Percentiles rank a stretch among this genome's conserved stretches.
These are phyloP conservation scores for Backusella westeae DNA, from an alignment of 192 early-diverging fungal genomes.

Conservation along the genomic window DNA sequence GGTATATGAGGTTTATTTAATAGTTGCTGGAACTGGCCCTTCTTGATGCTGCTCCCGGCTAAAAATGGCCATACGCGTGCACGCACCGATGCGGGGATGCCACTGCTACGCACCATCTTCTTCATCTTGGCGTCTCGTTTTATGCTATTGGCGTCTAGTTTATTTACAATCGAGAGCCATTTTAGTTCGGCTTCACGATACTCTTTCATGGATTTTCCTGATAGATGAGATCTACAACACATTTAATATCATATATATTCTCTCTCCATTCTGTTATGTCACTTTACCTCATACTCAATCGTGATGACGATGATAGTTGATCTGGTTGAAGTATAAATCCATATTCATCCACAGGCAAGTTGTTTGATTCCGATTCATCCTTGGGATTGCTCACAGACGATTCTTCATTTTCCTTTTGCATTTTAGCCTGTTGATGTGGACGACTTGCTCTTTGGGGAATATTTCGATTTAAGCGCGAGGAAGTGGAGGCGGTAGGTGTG, in stretches of 20 bases:
- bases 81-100: constrained; percentile 73
- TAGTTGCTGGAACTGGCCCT: background rate
- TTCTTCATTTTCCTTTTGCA: background rate
- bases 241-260: no score
- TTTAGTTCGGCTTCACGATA: constrained; percentile 45
- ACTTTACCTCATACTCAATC: background rate
- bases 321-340: constrained; percentile 19
- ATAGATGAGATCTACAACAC: constrained; percentile 2
- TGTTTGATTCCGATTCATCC: background rate
- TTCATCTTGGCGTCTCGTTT: constrained; percentile 60
- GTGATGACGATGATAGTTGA: background rate
- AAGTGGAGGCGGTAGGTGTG: background rate
- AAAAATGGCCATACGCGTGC: constrained; percentile 70
- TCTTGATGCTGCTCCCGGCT: constrained; percentile 52
- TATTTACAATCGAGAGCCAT: constrained; percentile 41
- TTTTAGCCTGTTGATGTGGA: background rate
- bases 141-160: constrained; percentile 30
- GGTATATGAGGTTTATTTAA: constrained; percentile 23
- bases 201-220: constrained; percentile 29
- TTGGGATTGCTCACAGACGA: background rate
- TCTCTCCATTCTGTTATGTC: background rate
- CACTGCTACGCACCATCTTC: constrained; percentile 58
- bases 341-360: constrained; percentile 23
- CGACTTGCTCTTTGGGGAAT: background rate
- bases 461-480: background rate